Evolutionary conservation across 805 yeast genomes (phyloP).

Genomic region (Myxozyma lipomycoides): DNA sequence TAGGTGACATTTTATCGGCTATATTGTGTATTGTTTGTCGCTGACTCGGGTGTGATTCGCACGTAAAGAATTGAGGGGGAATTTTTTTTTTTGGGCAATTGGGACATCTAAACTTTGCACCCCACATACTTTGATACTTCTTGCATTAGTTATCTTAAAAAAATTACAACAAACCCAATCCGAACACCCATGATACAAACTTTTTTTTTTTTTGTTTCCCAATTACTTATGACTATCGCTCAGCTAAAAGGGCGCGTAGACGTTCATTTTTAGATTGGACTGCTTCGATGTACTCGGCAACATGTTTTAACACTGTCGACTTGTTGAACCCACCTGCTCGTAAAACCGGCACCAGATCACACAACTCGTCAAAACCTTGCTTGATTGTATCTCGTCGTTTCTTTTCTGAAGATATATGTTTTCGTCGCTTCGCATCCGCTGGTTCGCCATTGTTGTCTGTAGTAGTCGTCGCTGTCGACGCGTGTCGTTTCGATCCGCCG

Average conservation of each 20-base stretch:
- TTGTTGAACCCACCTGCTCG: constrained; percentile 28
- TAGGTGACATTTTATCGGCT: no score
- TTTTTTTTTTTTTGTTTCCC: no score
- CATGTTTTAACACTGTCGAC: constrained; percentile 22
- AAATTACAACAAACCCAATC: no score
- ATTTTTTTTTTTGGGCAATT: no score
- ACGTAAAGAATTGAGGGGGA: no score
- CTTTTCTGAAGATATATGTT: constrained; percentile 41
- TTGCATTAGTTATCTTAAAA: no score
- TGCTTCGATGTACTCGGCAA: constrained; percentile 15
- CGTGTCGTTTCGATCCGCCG: neutral
- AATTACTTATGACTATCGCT: constrained; percentile 4
- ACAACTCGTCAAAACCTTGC: constrained; percentile 38
- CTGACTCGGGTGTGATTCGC: no score
- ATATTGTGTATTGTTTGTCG: no score
- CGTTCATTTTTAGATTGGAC: constrained; percentile 18
- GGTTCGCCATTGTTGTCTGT: constrained; percentile 16
- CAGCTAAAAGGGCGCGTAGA: constrained; percentile 10
- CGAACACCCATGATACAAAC: no score
- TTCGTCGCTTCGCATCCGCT: constrained; percentile 39
- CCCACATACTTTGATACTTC: no score
- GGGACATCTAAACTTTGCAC: no score
- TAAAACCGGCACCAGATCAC: constrained; percentile 37
- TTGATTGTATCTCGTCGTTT: constrained; percentile 41
- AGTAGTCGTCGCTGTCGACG: neutral